phyloP scores from a whole-genome alignment of 345 rosid genomes.

The Punica granatum region DNA sequence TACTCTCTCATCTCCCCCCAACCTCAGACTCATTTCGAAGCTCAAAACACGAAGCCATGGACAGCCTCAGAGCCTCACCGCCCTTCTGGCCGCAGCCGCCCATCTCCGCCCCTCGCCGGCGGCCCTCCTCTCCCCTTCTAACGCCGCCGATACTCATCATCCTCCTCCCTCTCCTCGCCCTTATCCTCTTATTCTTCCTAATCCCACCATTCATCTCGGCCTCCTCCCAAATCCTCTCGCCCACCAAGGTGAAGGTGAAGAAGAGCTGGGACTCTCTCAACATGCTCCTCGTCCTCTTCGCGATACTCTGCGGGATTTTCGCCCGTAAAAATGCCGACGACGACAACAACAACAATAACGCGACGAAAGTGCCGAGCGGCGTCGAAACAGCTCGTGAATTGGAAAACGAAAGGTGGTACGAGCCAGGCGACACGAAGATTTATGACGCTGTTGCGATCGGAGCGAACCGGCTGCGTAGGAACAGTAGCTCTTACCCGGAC shows the following conservation, averaged over 20 bases:
- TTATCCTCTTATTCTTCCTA: slow-evolving; percentile 30
- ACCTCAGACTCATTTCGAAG: not conserved
- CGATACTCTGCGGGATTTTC: slow-evolving; percentile 67
- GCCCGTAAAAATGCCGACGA: slow-evolving; percentile 48
- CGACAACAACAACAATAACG: not conserved
- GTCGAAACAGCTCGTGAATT: slow-evolving; percentile 8
- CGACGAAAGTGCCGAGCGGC: slow-evolving; percentile 5
- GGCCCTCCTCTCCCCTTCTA: slow-evolving; percentile 28
- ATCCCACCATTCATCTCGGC: slow-evolving; percentile 39
- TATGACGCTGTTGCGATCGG: slow-evolving; percentile 23
- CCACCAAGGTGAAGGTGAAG: slow-evolving; percentile 34
- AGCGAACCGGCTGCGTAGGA: slow-evolving; percentile 48
- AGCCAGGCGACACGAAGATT: slow-evolving; percentile 25
- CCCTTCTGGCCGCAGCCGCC: slow-evolving; percentile 40
- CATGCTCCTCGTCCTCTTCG: slow-evolving; percentile 50
- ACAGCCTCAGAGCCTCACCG: slow-evolving; percentile 30
- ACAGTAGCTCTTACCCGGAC: slow-evolving; percentile 75
- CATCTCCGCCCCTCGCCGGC: slow-evolving; percentile 27
- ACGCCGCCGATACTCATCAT: slow-evolving; percentile 43
- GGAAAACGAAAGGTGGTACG: slow-evolving; percentile 37
- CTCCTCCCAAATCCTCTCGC: slow-evolving; percentile 36
- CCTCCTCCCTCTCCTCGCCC: slow-evolving; percentile 35
- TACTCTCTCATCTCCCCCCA: not conserved
- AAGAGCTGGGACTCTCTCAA: slow-evolving; percentile 65
- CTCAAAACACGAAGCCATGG: slow-evolving; percentile 10